Evolutionary conservation across 179 eudicot species (phyloP), one percentile per base, ranked within the genome.

Genomic region (Vitellaria paradoxa): DNA sequence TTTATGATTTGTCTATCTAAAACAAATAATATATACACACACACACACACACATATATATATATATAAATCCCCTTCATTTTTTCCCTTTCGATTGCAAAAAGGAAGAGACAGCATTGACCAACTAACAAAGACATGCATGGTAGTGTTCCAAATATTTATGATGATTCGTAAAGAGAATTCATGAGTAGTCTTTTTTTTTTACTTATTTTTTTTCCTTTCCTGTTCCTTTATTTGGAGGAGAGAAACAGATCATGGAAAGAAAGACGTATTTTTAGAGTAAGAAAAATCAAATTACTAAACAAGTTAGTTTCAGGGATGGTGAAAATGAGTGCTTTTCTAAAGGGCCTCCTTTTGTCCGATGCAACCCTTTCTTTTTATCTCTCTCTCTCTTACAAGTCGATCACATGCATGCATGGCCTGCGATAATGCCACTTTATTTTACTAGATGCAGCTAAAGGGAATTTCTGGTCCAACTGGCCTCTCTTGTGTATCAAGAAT

Each of bases 351-450:
- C 5, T 42, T 64, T 24, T 2, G 4, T 50, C 20, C 15, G 70
- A 66, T 66, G 70, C 50, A 18, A 66, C 30, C 14, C 14, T 30
- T 6, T 6, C 70, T 15, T 18, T 37, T 9, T 45, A 9, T 67
- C 6, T 65, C 37, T 65, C 68, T 26, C 26, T 10, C 12, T 50
- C 55, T 30, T 65, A 18, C 50, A 15, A 42, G 71, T 49, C 57
- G 57, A 20, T 60, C 77, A 73, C 18, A 37, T 57, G 56, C 77
- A 74, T 73, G 76, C 76, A 73, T 59, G 76, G 76, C 76, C 9
- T 0, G 47, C 12, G 76, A 50, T 7, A 30, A 30, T 57, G 67
- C 60, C 18, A 10, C 9, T 73, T 73, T 37, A 30, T 56, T 1
- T 56, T 18, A 13, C 18, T 53, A 9, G 9, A 65, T 30, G 1